Conservation (phyloP, 2,329 filamentous ascomycete genomes). For the Botrytis cinerea region DNA sequence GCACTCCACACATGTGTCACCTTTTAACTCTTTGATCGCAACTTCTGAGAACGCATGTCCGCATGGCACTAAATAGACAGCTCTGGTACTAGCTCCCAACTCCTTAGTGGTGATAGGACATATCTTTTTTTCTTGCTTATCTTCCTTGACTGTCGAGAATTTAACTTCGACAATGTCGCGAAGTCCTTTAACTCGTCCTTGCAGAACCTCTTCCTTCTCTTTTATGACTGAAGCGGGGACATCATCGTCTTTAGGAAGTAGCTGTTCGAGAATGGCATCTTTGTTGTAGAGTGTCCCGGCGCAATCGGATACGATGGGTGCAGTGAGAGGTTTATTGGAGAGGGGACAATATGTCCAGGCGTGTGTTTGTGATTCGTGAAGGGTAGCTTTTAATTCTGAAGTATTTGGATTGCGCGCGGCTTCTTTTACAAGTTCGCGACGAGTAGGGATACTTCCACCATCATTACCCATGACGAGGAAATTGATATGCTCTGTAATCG, state of each 20-base stretch:
- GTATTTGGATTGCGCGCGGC: conserved; percentile 80
- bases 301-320: conserved; percentile 76
- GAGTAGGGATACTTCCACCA: conserved; percentile 92
- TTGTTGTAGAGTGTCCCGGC: conserved; percentile 91
- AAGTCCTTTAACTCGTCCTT: conserved; percentile 70
- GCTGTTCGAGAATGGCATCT: conserved; percentile 75
- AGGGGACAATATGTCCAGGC: conserved; percentile 86
- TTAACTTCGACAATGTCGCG: conserved; percentile 86
- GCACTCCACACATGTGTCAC: conserved; percentile 69
- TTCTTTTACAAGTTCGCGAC: conserved; percentile 93
- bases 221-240: conserved; percentile 44
- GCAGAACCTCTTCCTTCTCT: conserved; percentile 63
- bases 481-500: not conserved
- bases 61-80: conserved; percentile 90
- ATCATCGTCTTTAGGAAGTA: conserved; percentile 57
- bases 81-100: conserved; percentile 74
- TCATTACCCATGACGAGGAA: conserved; percentile 81
- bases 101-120: conserved; percentile 89
- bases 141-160: conserved; percentile 57
- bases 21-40: conserved; percentile 78
- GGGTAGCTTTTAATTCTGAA: conserved; percentile 84
- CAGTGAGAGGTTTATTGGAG: conserved; percentile 71
- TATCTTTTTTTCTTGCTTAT: conserved; percentile 62
- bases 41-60: conserved; percentile 91
- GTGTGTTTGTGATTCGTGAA: conserved; percentile 81